Evolutionary conservation across 192 early-diverging fungal genomes (phyloP).

Genomic region (Chytriomyces hyalinus): DNA sequence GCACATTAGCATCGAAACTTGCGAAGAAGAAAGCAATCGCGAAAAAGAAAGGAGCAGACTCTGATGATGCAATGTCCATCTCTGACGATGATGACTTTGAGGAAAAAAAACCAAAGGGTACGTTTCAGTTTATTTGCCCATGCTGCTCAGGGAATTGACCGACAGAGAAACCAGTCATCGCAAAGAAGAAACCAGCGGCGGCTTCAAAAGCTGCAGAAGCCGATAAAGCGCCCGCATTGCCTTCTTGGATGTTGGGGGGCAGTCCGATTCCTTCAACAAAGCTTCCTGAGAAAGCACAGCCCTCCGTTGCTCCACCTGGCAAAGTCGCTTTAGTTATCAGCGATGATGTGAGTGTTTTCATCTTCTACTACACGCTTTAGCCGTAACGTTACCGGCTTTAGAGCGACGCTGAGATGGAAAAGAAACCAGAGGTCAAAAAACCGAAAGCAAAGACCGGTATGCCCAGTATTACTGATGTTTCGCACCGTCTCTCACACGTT

Average conservation of each 20-base stretch:
- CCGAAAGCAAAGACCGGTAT: too few relatives aligned
- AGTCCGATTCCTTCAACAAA: constrained; percentile 17
- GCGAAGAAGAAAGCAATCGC: constrained; percentile 11
- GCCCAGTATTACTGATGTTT: too few relatives aligned
- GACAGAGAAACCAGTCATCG: neutral
- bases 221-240: neutral
- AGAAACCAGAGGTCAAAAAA: too few relatives aligned
- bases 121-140: neutral
- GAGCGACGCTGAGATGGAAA: neutral
- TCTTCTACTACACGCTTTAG: neutral
- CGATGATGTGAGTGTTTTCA: neutral
- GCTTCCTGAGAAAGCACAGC: neutral
- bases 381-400: neutral
- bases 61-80: neutral
- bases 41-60: neutral
- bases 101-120: constrained; percentile 28
- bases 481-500: too few relatives aligned
- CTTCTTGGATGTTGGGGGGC: constrained; percentile 26
- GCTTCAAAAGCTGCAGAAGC: constrained; percentile 19
- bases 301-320: neutral
- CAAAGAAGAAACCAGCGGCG: constrained; percentile 27
- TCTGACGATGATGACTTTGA: constrained; percentile 20
- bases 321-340: constrained; percentile 19
- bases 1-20: neutral
- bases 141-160: neutral